Conservation (phyloP, 805 yeast species). For the Naumovozyma castellii region DNA sequence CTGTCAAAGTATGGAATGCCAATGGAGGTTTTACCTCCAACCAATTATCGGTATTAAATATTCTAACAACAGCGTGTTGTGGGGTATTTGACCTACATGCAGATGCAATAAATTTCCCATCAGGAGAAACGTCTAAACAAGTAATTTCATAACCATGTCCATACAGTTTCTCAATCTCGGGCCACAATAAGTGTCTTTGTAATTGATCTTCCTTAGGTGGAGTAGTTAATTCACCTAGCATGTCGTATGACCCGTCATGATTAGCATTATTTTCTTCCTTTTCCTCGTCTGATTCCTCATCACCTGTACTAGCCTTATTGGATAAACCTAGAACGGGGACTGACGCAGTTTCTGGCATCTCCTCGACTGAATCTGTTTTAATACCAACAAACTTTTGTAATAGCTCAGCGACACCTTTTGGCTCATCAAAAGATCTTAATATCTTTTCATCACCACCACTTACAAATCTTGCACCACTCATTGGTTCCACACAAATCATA, state of each 20-base stretch:
- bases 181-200: conserved; percentile 88
- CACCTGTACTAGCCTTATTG: conserved; percentile 67
- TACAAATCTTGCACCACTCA: conserved; percentile 56
- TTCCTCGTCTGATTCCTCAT: conserved; percentile 36
- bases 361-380: conserved; percentile 20
- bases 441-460: conserved; percentile 96
- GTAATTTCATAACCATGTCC: conserved; percentile 97
- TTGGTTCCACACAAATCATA: conserved; percentile 68
- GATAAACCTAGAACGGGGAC: conserved; percentile 91
- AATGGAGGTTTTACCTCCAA: conserved; percentile 49
- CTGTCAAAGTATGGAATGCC: conserved; percentile 71
- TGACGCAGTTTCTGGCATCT: conserved; percentile 73
- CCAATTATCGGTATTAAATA: conserved; percentile 57
- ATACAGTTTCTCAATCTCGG: conserved; percentile 86
- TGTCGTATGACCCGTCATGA: conserved; percentile 34
- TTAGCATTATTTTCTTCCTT: conserved; percentile 30
- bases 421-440: conserved; percentile 79
- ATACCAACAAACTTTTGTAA: conserved; percentile 47
- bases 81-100: conserved; percentile 84
- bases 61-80: conserved; percentile 76
- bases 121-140: conserved; percentile 62
- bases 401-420: conserved; percentile 62
- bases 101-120: conserved; percentile 59
- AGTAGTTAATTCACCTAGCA: conserved; percentile 35
- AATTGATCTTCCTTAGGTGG: conserved; percentile 89